A percentile compares a stretch with the other conserved stretches of the same genome.
Evolutionary conservation across 1,284 basidiomycete species (phyloP).

Genomic region (Tilletia walkeri): DNA sequence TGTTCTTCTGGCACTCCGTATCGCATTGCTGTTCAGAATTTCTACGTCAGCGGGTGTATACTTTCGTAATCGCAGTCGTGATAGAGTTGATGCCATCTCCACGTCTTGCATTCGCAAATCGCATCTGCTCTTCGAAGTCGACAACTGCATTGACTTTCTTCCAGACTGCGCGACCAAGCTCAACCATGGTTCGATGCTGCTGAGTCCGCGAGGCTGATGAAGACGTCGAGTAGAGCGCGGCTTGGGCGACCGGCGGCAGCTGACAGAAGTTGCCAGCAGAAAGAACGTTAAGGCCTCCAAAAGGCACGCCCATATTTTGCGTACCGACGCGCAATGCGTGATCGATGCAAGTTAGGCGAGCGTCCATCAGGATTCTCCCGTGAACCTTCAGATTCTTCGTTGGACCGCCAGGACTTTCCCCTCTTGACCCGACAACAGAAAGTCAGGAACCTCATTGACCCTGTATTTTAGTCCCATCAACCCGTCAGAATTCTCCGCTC

Average conservation of each 20-base stretch:
- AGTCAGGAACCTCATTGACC: too few relatives aligned
- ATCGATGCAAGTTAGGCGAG: background rate
- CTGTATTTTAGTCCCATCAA: too few relatives aligned
- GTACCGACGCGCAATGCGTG: background rate
- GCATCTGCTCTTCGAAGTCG: background rate
- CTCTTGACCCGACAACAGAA: too few relatives aligned
- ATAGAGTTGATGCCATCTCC: background rate
- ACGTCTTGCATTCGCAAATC: background rate
- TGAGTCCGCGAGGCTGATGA: background rate
- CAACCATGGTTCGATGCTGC: background rate
- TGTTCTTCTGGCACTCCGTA: background rate
- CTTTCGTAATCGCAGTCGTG: background rate
- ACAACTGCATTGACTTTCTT: background rate
- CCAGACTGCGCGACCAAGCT: background rate
- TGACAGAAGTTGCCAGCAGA: background rate
- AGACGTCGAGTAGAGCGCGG: background rate
- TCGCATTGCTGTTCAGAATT: background rate
- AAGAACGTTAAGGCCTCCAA: background rate
- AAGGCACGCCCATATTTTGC: background rate
- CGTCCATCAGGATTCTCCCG: too few relatives aligned
- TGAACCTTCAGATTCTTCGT: too few relatives aligned
- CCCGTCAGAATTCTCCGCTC: too few relatives aligned
- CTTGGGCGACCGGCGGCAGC: background rate
- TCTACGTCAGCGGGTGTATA: background rate
- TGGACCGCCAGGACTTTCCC: too few relatives aligned